Base-by-base conservation (phyloP, 2,329 filamentous ascomycete genomes). In the Lachnellula occidentalis region DNA sequence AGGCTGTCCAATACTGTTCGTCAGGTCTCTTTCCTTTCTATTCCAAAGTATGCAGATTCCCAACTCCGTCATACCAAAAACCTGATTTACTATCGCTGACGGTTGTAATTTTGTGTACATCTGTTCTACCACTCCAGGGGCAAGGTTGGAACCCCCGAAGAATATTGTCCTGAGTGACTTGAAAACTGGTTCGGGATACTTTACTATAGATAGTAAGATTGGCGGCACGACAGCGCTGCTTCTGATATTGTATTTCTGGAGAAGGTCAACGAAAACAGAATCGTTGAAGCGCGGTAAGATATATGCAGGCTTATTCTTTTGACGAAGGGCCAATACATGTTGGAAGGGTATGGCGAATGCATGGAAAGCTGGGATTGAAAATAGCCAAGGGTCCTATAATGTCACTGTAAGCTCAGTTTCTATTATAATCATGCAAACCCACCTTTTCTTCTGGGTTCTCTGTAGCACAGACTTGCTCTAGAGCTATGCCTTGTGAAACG, bases 211-310 rank as follows among this genome's bases (percentile, higher is more conserved):
- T 8, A 45, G 19, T 62, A 94, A 74, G 0, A 90, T 84, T 0
- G 90, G 87, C 5, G 90, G 90, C 3, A 92, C 89, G 5, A 85
- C 73, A 9, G 77, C 73, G 41, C 91, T 72, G 55, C 77, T 75
- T 7, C 85, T 88, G 64, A 95, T 84, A 41, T 80, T 78, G 70
- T 81, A 89, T 50, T 74, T 78, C 66, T 88, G 74, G 27, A 90
- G 78, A 65, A 85, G 77, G 53, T 80, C 74, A 41, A 92, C 75
- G 77, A 91, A 82, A 66, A 82, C 78, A 54, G 82, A 62, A 56
- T 92, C 88, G 66, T 91, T 82, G 69, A 91, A 95, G 50, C 80
- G 78, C 3, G 80, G 73, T 87, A 94, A 90, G 55, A 92, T 75
- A 70, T 92, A 94, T 14, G 88, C 80, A 0, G 85, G 62, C 79